Evolutionary conservation across 805 yeast genomes (phyloP).

Genomic region (Suhomyces faveliae): DNA sequence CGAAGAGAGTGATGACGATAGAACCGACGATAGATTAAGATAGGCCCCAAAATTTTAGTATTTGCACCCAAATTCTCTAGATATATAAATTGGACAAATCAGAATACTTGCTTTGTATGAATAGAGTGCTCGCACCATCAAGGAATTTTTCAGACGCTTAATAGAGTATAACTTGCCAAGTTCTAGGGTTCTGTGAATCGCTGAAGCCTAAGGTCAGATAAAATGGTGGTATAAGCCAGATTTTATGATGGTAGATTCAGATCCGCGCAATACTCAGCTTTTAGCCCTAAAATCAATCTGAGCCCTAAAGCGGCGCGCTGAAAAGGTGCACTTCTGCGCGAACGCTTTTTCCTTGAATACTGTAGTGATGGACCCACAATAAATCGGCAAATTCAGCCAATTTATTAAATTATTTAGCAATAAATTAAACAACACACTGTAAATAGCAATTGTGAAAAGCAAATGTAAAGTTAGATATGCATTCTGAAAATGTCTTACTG

Average conservation of each 20-base stretch:
- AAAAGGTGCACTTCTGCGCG: not conserved
- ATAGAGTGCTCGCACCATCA: not conserved
- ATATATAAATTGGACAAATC: not conserved
- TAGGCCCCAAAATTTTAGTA: too few relatives aligned
- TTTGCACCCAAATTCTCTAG: not conserved
- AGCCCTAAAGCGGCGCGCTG: not conserved
- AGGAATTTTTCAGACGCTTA: too few relatives aligned
- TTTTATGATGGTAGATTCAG: too few relatives aligned
- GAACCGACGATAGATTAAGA: constrained; percentile 11
- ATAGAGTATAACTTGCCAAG: not conserved
- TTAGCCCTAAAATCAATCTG: not conserved
- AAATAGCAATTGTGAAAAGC: too few relatives aligned
- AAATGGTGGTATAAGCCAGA: too few relatives aligned
- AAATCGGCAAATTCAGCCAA: not conserved
- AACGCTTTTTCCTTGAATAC: not conserved
- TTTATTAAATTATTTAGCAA: not conserved
- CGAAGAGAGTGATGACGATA: constrained; percentile 12
- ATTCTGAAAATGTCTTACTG: not conserved
- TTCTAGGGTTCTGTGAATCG: too few relatives aligned
- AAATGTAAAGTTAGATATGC: not conserved
- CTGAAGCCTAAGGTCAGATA: too few relatives aligned
- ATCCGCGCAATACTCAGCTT: not conserved
- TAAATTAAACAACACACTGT: too few relatives aligned
- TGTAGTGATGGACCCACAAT: not conserved
- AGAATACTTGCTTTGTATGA: not conserved